Evolutionary conservation across 2,329 filamentous ascomycete species (phyloP).

Genomic region (Botryosphaeria dothidea): DNA sequence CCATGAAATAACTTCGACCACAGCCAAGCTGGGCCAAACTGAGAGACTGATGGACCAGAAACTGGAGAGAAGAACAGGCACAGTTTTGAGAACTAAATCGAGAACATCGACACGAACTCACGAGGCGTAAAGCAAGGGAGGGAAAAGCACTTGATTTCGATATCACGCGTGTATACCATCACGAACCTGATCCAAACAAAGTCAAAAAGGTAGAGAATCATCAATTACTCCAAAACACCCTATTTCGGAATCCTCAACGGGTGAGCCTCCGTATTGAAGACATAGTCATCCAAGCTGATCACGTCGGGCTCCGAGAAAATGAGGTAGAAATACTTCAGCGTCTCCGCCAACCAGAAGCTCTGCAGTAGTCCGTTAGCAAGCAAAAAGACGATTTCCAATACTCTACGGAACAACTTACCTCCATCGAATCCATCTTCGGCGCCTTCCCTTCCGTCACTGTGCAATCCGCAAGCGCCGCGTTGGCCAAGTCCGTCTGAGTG

Average conservation of each 20-base stretch:
- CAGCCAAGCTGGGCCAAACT: no score
- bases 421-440: conserved; percentile 46
- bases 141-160: no score
- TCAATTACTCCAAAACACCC: background rate
- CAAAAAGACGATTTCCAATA: no score
- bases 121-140: no score
- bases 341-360: conserved; percentile 53
- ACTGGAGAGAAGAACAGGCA: no score
- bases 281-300: conserved; percentile 48
- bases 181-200: background rate
- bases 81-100: no score
- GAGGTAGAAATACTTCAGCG: conserved; percentile 53
- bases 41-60: no score
- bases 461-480: conserved; percentile 48
- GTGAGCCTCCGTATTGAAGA: conserved; percentile 53
- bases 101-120: no score
- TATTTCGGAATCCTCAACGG: conserved; percentile 38
- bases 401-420: conserved; percentile 35
- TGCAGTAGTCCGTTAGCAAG: conserved; percentile 22
- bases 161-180: background rate
- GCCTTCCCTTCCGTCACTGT: conserved; percentile 36
- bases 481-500: conserved; percentile 47
- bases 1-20: no score
- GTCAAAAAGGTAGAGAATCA: background rate
- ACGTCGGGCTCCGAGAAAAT: conserved; percentile 45